These are phyloP conservation scores for Gryganskiella cystojenkinii DNA, from an alignment of 192 early-diverging fungal species.

Conservation along the genomic window DNA sequence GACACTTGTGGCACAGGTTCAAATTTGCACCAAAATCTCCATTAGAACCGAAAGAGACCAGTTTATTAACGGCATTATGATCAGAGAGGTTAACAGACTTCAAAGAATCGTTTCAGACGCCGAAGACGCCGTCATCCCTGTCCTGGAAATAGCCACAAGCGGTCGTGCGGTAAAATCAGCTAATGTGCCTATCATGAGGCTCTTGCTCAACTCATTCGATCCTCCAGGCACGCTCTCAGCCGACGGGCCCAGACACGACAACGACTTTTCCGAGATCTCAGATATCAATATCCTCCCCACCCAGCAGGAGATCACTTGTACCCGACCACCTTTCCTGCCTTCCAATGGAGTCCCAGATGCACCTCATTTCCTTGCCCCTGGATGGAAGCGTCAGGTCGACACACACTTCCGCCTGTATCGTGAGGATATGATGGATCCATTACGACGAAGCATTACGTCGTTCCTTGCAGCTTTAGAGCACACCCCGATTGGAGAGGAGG, in stretches of 20 bases:
- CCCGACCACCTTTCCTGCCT: slow-evolving; percentile 59
- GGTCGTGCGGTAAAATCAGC: background rate
- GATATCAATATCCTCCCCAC: slow-evolving; percentile 67
- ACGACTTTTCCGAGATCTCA: slow-evolving; percentile 57
- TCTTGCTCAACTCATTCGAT: slow-evolving; percentile 9
- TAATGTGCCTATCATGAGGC: background rate
- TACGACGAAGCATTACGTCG: slow-evolving; percentile 53
- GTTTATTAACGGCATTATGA: slow-evolving; percentile 19
- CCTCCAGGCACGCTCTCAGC: slow-evolving; percentile 54
- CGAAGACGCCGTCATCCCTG: background rate
- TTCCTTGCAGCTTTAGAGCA: slow-evolving; percentile 46
- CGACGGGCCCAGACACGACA: slow-evolving; percentile 62
- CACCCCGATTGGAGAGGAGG: slow-evolving; percentile 16
- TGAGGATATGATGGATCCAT: slow-evolving; percentile 64
- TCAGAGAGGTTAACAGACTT: slow-evolving; percentile 16
- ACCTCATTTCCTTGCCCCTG: slow-evolving; percentile 60
- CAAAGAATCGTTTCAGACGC: slow-evolving; percentile 19
- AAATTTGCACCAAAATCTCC: background rate
- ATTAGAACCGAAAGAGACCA: background rate
- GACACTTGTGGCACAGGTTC: slow-evolving; percentile 3
- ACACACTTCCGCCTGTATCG: slow-evolving; percentile 68
- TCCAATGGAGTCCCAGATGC: slow-evolving; percentile 50
- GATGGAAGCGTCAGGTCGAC: slow-evolving; percentile 62
- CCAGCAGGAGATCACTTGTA: slow-evolving; percentile 55
- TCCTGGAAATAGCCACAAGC: background rate